Evolutionary conservation across 768 basidiomycete species (phyloP).

Genomic region (Tricholoma flavovirens): DNA sequence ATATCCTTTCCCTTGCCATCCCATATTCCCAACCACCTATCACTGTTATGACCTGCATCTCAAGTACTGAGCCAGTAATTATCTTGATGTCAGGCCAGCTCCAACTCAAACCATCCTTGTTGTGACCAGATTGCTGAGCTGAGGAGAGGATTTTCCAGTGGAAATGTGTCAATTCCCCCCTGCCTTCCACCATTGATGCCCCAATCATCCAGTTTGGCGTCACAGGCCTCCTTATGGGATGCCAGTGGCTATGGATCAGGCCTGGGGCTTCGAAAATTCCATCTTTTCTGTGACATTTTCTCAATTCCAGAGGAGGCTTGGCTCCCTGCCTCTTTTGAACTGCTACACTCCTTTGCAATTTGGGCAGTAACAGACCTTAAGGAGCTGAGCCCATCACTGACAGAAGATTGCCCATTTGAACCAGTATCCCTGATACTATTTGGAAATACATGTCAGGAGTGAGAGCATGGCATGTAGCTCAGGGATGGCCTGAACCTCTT

Average conservation of each 20-base stretch:
- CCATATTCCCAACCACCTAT: neutral
- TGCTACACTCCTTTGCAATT: no score
- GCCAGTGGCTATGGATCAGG: neutral
- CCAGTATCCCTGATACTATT: neutral
- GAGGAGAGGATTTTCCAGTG: neutral
- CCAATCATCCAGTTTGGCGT: neutral
- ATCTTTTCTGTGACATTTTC: no score
- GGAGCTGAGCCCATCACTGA: no score
- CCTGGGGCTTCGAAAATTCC: no score
- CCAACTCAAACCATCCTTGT: neutral
- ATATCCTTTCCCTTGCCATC: neutral
- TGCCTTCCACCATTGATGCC: neutral
- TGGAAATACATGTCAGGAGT: neutral
- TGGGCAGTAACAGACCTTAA: no score
- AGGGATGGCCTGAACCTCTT: neutral
- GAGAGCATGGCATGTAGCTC: neutral
- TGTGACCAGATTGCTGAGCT: neutral
- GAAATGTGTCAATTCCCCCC: neutral
- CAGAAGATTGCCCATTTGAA: neutral
- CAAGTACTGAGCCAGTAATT: neutral
- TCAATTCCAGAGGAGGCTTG: no score
- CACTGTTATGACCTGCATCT: neutral
- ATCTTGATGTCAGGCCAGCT: neutral
- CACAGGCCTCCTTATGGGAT: no score
- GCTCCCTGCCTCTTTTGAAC: no score